Evolutionary conservation across 2,329 filamentous ascomycete species (phyloP).

Genomic region (Cladorrhinum sp.): DNA sequence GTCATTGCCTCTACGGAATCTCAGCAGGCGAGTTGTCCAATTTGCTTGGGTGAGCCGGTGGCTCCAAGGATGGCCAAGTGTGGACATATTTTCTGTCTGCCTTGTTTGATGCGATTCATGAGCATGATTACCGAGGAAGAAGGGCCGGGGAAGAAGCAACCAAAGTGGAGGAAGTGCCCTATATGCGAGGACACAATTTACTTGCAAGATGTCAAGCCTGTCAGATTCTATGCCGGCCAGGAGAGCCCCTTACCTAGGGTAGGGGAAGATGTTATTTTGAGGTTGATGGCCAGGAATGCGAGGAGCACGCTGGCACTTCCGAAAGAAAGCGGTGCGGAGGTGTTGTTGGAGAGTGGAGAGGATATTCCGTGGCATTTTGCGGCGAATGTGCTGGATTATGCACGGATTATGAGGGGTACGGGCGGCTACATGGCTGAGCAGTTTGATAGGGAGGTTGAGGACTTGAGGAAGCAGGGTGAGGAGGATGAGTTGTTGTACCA

Average conservation of each 20-base stretch:
- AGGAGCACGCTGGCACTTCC: conserved; percentile 85
- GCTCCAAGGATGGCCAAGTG: conserved; percentile 96
- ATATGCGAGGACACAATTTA: conserved; percentile 95
- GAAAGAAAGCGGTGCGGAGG: conserved; percentile 70
- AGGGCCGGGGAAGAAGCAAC: conserved; percentile 44
- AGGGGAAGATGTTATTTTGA: conserved; percentile 84
- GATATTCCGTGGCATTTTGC: conserved; percentile 94
- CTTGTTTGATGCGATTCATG: conserved; percentile 94
- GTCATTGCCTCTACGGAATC: conserved; percentile 87
- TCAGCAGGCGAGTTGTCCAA: conserved; percentile 85
- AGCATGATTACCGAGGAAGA: conserved; percentile 69
- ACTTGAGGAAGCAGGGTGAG: conserved; percentile 71
- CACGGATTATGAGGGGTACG: conserved; percentile 81
- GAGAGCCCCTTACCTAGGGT: conserved; percentile 76
- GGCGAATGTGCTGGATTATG: conserved; percentile 91
- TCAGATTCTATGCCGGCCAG: conserved; percentile 87
- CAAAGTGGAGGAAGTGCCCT: conserved; percentile 90
- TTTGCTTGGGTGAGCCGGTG: conserved; percentile 88
- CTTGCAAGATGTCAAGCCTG: conserved; percentile 82
- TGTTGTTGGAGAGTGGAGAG: conserved; percentile 62
- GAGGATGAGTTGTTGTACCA: conserved; percentile 91
- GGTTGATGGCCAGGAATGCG: conserved; percentile 76
- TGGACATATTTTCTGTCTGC: conserved; percentile 93
- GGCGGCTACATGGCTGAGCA: conserved; percentile 82
- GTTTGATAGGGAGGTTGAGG: conserved; percentile 73